A percentile compares a stretch with the other conserved stretches of the same genome.
These are phyloP conservation scores for Caloboletus firmus DNA, from an alignment of 1,284 basidiomycete genomes.

Conservation along the genomic window DNA sequence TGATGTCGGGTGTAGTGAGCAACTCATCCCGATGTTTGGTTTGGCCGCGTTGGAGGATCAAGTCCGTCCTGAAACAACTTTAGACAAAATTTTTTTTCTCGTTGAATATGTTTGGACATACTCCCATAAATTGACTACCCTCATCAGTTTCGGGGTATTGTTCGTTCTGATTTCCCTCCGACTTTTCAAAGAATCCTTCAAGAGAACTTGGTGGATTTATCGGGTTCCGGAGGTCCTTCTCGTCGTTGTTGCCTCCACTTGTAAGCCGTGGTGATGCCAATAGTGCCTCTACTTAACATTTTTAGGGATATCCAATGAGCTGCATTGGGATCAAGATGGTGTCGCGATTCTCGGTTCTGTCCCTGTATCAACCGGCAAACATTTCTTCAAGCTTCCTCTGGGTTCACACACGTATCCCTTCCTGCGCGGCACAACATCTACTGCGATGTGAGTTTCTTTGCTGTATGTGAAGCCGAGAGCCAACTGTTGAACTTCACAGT, in stretches of 20 bases:
- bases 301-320: constrained; percentile 67
- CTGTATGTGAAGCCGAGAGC: neutral
- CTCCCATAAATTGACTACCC: constrained; percentile 64
- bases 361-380: constrained; percentile 56
- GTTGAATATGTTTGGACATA: constrained; percentile 58
- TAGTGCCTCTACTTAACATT: neutral
- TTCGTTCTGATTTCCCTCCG: constrained; percentile 63
- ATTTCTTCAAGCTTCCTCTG: constrained; percentile 70
- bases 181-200: constrained; percentile 52
- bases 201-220: constrained; percentile 60
- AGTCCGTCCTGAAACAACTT: constrained; percentile 60
- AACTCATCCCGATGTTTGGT: constrained; percentile 81
- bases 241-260: constrained; percentile 74
- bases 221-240: constrained; percentile 84
- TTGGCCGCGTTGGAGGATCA: constrained; percentile 56
- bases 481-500: constrained; percentile 36
- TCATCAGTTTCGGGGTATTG: constrained; percentile 72
- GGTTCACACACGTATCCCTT: constrained; percentile 58
- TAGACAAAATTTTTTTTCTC: constrained; percentile 81
- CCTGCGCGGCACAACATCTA: constrained; percentile 73
- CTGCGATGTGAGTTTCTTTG: constrained; percentile 59
- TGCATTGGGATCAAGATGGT: constrained; percentile 76
- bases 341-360: constrained; percentile 82
- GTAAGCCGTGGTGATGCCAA: constrained; percentile 46
- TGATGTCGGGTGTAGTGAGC: constrained; percentile 54